Evolutionary conservation across 441 rosid genomes (phyloP).

Genomic region (Daphne laureola): DNA sequence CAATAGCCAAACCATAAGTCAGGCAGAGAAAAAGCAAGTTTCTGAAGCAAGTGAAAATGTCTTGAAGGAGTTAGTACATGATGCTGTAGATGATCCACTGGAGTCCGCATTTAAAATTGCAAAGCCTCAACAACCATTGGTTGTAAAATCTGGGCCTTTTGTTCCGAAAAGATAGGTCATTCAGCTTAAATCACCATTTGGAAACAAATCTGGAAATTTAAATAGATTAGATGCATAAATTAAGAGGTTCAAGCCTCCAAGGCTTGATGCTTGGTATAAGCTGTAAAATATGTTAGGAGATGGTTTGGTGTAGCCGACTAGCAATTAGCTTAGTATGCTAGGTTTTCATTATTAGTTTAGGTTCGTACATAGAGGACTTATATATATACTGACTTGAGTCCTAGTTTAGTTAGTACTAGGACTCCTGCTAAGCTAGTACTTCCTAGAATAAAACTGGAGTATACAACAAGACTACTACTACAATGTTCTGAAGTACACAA

Average conservation of each 20-base stretch:
- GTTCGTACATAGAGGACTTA: no score
- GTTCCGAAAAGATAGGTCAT: slow-evolving; percentile 86
- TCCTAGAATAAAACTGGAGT: no score
- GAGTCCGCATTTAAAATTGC: slow-evolving; percentile 44
- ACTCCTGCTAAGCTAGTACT: no score
- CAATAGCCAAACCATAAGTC: slow-evolving; percentile 24
- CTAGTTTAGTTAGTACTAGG: no score
- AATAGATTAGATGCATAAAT: slow-evolving; percentile 49
- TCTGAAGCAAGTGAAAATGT: slow-evolving; percentile 32
- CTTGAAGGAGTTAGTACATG: slow-evolving; percentile 47
- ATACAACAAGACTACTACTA: no score
- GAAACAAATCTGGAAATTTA: slow-evolving; percentile 44
- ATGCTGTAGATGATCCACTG: slow-evolving; percentile 39
- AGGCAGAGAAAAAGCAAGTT: slow-evolving; percentile 23
- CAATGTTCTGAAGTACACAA: no score
- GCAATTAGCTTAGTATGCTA: no score
- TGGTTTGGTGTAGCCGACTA: no score
- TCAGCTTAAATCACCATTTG: slow-evolving; percentile 75
- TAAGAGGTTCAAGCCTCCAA: slow-evolving; percentile 85
- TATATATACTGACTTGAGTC: no score
- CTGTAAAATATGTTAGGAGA: no score
- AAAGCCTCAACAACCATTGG: slow-evolving; percentile 32
- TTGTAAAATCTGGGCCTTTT: slow-evolving; percentile 41
- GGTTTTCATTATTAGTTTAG: no score
- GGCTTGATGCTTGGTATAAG: slow-evolving; percentile 95